Evolutionary conservation across 495 filamentous ascomycete species (phyloP).

Genomic region (Penicillium fimorum): DNA sequence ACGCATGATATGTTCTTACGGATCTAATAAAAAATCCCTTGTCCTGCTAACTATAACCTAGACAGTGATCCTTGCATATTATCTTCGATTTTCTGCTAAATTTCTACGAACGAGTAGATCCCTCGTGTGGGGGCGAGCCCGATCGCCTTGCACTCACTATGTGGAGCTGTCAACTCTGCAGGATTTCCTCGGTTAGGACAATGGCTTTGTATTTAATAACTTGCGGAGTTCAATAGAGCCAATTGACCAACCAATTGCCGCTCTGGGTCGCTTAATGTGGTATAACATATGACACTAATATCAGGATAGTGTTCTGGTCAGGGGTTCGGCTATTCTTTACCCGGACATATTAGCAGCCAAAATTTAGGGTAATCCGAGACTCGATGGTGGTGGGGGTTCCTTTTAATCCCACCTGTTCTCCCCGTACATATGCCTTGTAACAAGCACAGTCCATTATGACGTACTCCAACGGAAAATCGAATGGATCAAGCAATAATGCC

Average conservation of each 20-base stretch:
- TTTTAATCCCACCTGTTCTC: neutral
- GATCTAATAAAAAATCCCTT: neutral
- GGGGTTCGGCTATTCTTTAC: neutral
- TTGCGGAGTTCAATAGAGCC: neutral
- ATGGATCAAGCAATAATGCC: neutral
- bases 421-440: neutral
- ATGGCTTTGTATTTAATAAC: neutral
- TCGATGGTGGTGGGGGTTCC: neutral
- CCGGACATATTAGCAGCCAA: neutral
- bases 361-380: neutral
- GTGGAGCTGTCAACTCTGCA: neutral
- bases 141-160: neutral
- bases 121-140: neutral
- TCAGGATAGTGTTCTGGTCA: neutral
- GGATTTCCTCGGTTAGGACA: neutral
- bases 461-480: neutral
- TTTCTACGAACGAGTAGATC: neutral
- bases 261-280: neutral
- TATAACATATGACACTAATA: neutral
- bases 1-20: neutral
- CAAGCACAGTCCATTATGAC: neutral
- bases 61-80: neutral
- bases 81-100: neutral
- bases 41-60: neutral
- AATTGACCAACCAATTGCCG: neutral